These are phyloP conservation scores for Collybia sordida DNA, from an alignment of 768 basidiomycete genomes.

Conservation along the genomic window DNA sequence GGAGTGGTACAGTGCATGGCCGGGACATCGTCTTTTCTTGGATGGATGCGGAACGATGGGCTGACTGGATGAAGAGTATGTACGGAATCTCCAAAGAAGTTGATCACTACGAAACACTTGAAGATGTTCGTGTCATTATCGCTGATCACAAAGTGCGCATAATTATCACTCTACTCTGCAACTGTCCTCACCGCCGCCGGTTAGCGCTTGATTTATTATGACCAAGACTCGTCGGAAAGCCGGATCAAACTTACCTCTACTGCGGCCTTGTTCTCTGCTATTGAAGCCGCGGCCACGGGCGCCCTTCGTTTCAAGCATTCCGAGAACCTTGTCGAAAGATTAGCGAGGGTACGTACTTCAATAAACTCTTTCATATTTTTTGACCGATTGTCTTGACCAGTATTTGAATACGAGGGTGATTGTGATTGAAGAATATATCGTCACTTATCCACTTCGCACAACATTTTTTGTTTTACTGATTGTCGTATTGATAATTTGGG, in stretches of 20 bases:
- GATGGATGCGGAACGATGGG: constrained; percentile 88
- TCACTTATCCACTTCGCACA: constrained; percentile 32
- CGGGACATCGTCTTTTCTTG: constrained; percentile 79
- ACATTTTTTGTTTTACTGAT: constrained; percentile 27
- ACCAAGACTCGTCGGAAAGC: constrained; percentile 56
- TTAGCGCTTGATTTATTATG: constrained; percentile 71
- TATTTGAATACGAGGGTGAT: constrained; percentile 41
- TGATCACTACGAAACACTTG: constrained; percentile 24
- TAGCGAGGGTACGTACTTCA: constrained; percentile 51
- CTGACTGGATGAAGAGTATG: constrained; percentile 88
- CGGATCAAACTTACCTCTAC: constrained; percentile 54
- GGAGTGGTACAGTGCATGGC: constrained; percentile 38
- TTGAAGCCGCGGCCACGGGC: constrained; percentile 63
- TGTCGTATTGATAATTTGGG: constrained; percentile 28
- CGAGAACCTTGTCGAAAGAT: constrained; percentile 67
- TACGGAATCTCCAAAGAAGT: constrained; percentile 58
- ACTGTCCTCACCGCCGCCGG: constrained; percentile 22
- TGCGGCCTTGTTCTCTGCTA: constrained; percentile 58
- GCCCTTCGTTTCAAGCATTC: constrained; percentile 57
- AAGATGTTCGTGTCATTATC: constrained; percentile 59
- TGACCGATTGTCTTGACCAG: constrained; percentile 20
- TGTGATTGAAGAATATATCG: constrained; percentile 33
- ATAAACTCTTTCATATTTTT: not conserved
- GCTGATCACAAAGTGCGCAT: constrained; percentile 73
- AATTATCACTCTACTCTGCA: not conserved